A percentile compares a stretch with the other conserved stretches of the same genome.
Conservation (phyloP, 2,329 filamentous ascomycete species). For the Apiospora sp. region DNA sequence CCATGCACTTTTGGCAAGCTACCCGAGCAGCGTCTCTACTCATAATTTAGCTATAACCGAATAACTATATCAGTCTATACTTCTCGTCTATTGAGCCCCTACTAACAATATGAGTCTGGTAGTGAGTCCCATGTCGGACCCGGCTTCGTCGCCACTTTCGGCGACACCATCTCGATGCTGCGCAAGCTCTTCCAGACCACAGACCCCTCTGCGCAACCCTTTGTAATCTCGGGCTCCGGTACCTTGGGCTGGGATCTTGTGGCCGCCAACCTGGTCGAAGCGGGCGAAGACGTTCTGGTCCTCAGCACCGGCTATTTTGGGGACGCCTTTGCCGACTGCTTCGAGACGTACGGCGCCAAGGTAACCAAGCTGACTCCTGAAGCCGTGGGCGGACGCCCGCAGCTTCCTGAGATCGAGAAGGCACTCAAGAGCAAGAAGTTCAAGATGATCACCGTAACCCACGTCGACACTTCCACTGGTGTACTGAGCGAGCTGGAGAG, state of each 20-base stretch:
- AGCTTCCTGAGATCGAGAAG: conserved; percentile 86
- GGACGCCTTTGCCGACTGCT: conserved; percentile 91
- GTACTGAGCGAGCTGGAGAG: conserved; percentile 91
- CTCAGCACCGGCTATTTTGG: conserved; percentile 98
- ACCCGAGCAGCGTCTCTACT: background rate
- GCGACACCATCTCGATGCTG: conserved; percentile 86
- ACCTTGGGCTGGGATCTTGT: conserved; percentile 98
- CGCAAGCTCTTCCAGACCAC: conserved; percentile 95
- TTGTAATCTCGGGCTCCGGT: conserved; percentile 92
- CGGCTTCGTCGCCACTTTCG: conserved; percentile 88
- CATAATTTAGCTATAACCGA: background rate
- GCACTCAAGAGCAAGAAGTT: conserved; percentile 90
- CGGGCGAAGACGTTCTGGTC: conserved; percentile 88
- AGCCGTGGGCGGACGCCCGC: conserved; percentile 85
- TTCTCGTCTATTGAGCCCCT: background rate
- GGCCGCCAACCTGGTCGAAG: conserved; percentile 89
- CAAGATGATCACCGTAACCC: conserved; percentile 93
- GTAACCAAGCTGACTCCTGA: conserved; percentile 85
- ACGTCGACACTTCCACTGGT: conserved; percentile 97
- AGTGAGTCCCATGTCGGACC: conserved; percentile 95
- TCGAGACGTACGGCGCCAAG: conserved; percentile 88
- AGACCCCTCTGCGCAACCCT: conserved; percentile 83
- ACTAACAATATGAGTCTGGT: conserved; percentile 19
- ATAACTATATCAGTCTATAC: background rate
- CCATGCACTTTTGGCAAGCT: background rate